Evolutionary conservation across 371 early-diverging fungal genomes (phyloP).

Genomic region (Mortierella sp.): DNA sequence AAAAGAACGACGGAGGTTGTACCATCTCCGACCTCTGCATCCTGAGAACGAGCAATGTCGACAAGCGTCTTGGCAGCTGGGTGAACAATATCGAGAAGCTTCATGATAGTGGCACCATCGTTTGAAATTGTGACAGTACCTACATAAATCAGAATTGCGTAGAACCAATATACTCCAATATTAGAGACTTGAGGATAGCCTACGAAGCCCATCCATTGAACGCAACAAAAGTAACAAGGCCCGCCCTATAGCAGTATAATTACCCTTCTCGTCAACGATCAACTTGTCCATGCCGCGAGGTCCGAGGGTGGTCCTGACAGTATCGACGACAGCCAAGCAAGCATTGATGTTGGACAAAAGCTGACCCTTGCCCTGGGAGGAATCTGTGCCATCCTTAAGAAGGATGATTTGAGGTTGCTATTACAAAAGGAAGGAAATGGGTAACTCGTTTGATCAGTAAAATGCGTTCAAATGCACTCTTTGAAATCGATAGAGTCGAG

Average conservation of each 20-base stretch:
- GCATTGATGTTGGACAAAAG: constrained; percentile 99
- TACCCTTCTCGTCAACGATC: constrained; percentile 95
- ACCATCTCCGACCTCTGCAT: constrained; percentile 99
- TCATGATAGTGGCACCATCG: constrained; percentile 99
- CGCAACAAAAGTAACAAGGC: not conserved
- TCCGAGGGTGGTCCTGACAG: constrained; percentile 98
- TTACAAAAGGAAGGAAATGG: not conserved
- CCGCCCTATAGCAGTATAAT: not conserved
- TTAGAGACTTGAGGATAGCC: not conserved
- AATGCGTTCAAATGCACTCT: not conserved
- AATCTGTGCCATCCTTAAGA: constrained; percentile 99
- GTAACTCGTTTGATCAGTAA: not conserved
- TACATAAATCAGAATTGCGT: constrained; percentile 27
- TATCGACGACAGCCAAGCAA: constrained; percentile 95
- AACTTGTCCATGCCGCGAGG: constrained; percentile 99
- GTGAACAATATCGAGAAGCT: constrained; percentile 98
- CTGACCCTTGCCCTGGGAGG: constrained; percentile 98
- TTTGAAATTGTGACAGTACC: constrained; percentile 98
- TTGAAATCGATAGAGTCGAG: not conserved
- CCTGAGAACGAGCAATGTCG: constrained; percentile 98
- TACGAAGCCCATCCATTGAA: not conserved
- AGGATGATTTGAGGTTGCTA: constrained; percentile 99
- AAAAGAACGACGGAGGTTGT: constrained; percentile 99
- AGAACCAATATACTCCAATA: not conserved
- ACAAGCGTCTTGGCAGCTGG: constrained; percentile 99